Base-by-base conservation (phyloP, 192 early-diverging fungal species). In the Backusella parvicylindrica region DNA sequence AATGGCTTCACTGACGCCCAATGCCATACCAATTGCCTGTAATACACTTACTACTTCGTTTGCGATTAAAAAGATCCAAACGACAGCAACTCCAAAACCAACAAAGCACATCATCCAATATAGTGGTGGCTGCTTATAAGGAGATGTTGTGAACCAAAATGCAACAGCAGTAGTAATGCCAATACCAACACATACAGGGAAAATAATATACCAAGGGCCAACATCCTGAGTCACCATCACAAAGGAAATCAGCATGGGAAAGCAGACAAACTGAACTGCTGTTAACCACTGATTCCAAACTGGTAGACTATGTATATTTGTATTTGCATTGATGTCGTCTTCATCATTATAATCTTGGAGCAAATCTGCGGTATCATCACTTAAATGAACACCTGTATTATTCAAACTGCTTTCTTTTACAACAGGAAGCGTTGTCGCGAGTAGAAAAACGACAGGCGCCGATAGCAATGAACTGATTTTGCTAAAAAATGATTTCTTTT, bases 1-100 rank as follows among this genome's bases (percentile, higher is more conserved):
- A 33, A 98, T 91, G 31, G 92, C 93, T 69, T 94, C 92, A 79
- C 90, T 92, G 41, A 97, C 81, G 12, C 90, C 87, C 36, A 95
- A 76, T 26, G 95, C 87, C 66, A 92, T 82, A 3, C 93, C 95
- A 33, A 99, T 84, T 2, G 95, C 85, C 75, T 86, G 92, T 36
- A 97, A 83, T 7, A 97, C 84, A 16, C 91, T 90, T 2, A 99
- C 95, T 36, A 97, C 90, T 74, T 99, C 97, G 75, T 92, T 93
- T 1, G 97, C 95, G 49, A 96, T 86, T 16, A 96, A 75, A 83
- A 90, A 95, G 12, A 98, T 91, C 96, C 96, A 98, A 0, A 89
- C 80, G 31, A 98, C 89, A 0, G 91, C 90, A 18, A 93, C 82
- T 37, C 86, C 75, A 76, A 98, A 96, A 12, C 96, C 96, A 28